These are phyloP conservation scores for Ciborinia camelliae DNA, from an alignment of 2,329 filamentous ascomycete species.

Conservation along the genomic window DNA sequence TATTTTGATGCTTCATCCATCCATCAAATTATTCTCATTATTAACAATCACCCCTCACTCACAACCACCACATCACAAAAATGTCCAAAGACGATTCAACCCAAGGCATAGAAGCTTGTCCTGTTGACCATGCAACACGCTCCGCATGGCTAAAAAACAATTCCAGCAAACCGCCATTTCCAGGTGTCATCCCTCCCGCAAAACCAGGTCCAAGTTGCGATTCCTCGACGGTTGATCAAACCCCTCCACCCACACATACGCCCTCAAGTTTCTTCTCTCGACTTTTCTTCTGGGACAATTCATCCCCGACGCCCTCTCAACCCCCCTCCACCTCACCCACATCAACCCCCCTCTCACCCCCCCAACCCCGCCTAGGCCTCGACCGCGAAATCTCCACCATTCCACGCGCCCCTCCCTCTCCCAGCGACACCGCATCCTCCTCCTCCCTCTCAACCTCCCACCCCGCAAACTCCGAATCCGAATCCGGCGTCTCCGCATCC, in stretches of 20 bases:
- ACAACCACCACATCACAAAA: slow-evolving; percentile 5
- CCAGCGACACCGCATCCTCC: slow-evolving; percentile 35
- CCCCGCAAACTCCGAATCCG: slow-evolving; percentile 72
- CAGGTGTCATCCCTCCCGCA: slow-evolving; percentile 31
- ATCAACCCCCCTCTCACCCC: slow-evolving; percentile 78
- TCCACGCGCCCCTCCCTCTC: slow-evolving; percentile 55
- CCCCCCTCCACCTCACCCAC: slow-evolving; percentile 59
- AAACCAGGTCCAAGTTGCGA: slow-evolving; percentile 39
- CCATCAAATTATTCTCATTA: background rate
- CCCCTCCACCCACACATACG: slow-evolving; percentile 37
- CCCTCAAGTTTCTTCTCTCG: slow-evolving; percentile 25
- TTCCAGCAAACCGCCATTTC: slow-evolving; percentile 29
- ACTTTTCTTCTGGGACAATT: slow-evolving; percentile 19
- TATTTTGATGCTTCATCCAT: background rate
- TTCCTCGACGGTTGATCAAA: slow-evolving; percentile 39
- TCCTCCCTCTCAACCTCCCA: slow-evolving; percentile 32
- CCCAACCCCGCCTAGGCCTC: slow-evolving; percentile 53
- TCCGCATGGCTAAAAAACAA: slow-evolving; percentile 70
- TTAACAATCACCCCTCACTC: background rate
- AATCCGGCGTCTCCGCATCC: slow-evolving; percentile 63
- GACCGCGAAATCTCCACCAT: slow-evolving; percentile 77
- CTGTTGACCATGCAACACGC: slow-evolving; percentile 86
- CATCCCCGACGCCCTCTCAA: slow-evolving; percentile 20
- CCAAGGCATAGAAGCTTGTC: slow-evolving; percentile 55
- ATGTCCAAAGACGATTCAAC: slow-evolving; percentile 35